A percentile compares a stretch with the other conserved stretches of the same genome.
These are phyloP conservation scores for Pulveroboletus sp. DNA, from an alignment of 768 basidiomycete genomes.

Conservation along the genomic window DNA sequence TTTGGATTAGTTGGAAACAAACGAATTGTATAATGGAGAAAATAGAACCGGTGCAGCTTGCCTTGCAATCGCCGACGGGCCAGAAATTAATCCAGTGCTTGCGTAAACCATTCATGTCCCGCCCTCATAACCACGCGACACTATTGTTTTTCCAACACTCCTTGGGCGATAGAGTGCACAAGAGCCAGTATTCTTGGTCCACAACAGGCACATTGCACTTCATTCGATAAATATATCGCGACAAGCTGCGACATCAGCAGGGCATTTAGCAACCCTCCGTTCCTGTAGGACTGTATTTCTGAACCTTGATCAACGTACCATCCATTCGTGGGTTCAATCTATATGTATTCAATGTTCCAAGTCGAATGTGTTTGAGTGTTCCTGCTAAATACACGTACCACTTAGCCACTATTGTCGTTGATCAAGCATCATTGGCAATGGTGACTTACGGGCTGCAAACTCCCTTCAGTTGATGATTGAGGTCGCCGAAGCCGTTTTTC, in stretches of 20 bases:
- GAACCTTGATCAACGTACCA: conserved; percentile 15
- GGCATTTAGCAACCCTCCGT: conserved; percentile 5
- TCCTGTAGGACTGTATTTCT: conserved; percentile 1
- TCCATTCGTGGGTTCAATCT: conserved; percentile 8
- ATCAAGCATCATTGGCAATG: no score
- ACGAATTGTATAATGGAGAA: conserved; percentile 7
- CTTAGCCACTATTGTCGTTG: background rate
- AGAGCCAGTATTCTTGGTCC: background rate
- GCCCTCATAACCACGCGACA: conserved; percentile 38
- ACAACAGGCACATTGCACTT: conserved; percentile 17
- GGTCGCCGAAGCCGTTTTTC: background rate
- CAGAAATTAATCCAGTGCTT: background rate
- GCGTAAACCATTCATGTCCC: conserved; percentile 21
- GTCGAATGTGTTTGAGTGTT: background rate
- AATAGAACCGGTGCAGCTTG: conserved; percentile 3
- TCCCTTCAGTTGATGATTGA: background rate
- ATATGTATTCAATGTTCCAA: background rate
- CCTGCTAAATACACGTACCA: background rate
- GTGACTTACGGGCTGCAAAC: background rate
- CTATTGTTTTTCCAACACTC: conserved; percentile 44
- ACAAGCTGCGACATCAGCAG: conserved; percentile 6
- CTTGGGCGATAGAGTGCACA: conserved; percentile 15
- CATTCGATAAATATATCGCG: background rate
- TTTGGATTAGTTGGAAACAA: no score
- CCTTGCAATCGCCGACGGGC: conserved; percentile 13